Percentiles rank a stretch among this genome's conserved stretches.
Conservation (phyloP, 768 basidiomycete species). For the Calocybe gangraenosa region DNA sequence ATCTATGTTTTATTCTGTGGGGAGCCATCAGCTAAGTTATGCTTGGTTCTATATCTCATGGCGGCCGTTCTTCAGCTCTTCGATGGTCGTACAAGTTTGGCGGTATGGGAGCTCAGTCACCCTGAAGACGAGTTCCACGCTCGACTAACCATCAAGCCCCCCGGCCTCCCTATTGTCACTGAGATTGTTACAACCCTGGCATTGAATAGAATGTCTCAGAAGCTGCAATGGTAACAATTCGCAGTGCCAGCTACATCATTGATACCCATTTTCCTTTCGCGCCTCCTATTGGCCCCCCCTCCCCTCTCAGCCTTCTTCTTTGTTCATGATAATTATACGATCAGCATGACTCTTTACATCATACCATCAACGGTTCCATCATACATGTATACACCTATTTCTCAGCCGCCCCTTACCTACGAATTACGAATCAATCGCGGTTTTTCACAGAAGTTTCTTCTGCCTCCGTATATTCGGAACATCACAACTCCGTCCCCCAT, state of each 20-base stretch:
- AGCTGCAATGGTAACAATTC: slow-evolving; percentile 46
- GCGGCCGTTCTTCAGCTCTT: slow-evolving; percentile 42
- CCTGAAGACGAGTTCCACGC: slow-evolving; percentile 57
- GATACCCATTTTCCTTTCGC: too few relatives aligned
- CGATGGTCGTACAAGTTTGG: slow-evolving; percentile 58
- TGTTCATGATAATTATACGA: slow-evolving; percentile 4
- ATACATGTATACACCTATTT: slow-evolving; percentile 11
- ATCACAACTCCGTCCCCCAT: slow-evolving; percentile 11
- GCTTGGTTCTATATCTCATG: background rate
- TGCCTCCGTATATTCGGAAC: slow-evolving; percentile 12
- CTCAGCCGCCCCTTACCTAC: background rate
- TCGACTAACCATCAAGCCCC: slow-evolving; percentile 51
- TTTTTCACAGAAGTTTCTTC: too few relatives aligned
- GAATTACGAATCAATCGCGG: slow-evolving; percentile 8
- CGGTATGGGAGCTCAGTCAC: slow-evolving; percentile 62
- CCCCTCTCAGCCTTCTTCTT: background rate
- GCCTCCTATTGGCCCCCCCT: background rate
- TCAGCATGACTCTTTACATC: slow-evolving; percentile 9
- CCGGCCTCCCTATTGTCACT: slow-evolving; percentile 61
- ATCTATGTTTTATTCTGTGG: too few relatives aligned
- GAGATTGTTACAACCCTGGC: slow-evolving; percentile 75
- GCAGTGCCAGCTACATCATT: background rate
- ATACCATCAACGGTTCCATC: background rate
- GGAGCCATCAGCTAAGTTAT: too few relatives aligned
- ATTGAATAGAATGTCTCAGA: slow-evolving; percentile 67